A percentile compares a stretch with the other conserved stretches of the same genome.
Conservation (phyloP, 2,329 filamentous ascomycete genomes). For the Pseudocercospora cruenta region DNA sequence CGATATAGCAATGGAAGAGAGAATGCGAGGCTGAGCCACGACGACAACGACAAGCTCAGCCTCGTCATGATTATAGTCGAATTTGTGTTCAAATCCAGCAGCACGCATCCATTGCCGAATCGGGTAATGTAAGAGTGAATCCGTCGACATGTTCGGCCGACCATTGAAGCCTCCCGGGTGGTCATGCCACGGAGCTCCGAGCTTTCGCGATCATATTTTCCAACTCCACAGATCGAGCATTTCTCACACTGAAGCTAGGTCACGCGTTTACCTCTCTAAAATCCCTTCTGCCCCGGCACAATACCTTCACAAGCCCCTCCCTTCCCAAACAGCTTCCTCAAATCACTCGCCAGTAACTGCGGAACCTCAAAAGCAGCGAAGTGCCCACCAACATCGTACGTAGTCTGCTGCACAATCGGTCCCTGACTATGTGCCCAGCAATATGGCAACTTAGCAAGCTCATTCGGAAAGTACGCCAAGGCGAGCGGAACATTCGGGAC, state of each 20-base stretch:
- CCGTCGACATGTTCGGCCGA: background rate
- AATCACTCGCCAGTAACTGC: background rate
- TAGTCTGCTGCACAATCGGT: conserved; percentile 20
- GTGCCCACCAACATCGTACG: conserved; percentile 18
- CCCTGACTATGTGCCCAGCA: conserved; percentile 20
- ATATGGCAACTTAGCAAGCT: conserved; percentile 17
- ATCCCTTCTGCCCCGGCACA: background rate
- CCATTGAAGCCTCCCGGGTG: background rate
- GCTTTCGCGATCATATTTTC: too few species aligned
- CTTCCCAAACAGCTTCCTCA: background rate
- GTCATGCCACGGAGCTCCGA: too few species aligned
- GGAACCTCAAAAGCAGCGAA: background rate
- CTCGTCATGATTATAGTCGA: background rate
- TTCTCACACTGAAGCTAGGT: too few species aligned
- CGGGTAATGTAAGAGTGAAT: background rate
- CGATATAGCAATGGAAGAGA: background rate
- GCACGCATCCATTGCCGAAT: background rate
- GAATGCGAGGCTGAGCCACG: background rate
- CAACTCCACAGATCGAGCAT: too few species aligned
- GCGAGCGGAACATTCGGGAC: background rate
- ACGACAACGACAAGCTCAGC: background rate
- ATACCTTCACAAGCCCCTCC: background rate
- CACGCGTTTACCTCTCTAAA: background rate
- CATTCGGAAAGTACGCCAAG: background rate
- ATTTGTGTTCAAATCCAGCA: too few species aligned